Evolutionary conservation across 1,284 basidiomycete species (phyloP).

Genomic region (Sanghuangporus weigelae): DNA sequence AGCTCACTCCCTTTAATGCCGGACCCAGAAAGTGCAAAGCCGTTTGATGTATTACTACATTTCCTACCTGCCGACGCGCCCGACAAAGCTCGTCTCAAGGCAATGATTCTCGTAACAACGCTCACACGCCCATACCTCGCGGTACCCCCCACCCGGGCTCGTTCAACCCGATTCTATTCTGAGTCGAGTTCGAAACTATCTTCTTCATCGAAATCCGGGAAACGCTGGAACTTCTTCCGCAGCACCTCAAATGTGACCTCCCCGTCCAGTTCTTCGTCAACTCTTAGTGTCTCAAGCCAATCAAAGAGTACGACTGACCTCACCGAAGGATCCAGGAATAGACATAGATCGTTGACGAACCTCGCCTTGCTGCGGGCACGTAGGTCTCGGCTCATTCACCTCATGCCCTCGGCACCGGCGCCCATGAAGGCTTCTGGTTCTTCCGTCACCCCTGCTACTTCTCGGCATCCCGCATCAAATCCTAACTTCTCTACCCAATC

Average conservation of each 20-base stretch:
- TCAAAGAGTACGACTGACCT: not conserved
- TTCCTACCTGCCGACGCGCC: conserved; percentile 32
- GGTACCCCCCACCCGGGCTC: conserved; percentile 16
- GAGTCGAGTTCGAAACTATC: not conserved
- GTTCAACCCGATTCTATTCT: conserved; percentile 1
- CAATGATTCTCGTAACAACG: conserved; percentile 38
- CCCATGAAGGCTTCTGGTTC: not conserved
- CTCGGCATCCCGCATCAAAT: not conserved
- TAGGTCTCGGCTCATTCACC: conserved; percentile 30
- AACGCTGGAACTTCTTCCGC: conserved; percentile 12
- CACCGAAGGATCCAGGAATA: not conserved
- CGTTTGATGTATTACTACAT: conserved; percentile 38
- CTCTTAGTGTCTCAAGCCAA: not conserved
- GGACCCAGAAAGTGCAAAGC: conserved; percentile 3
- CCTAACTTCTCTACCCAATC: conserved; percentile 4
- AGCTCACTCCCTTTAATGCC: not conserved
- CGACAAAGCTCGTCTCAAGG: conserved; percentile 36
- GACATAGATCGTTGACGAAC: not conserved
- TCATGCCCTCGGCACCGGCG: conserved; percentile 23
- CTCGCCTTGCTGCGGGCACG: conserved; percentile 7
- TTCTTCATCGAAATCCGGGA: not conserved
- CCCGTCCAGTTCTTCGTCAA: not conserved
- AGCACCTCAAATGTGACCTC: not conserved
- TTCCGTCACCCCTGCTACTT: not conserved
- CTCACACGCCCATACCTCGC: conserved; percentile 37